A percentile compares a stretch with the other conserved stretches of the same genome.
Conservation (phyloP, 2,329 filamentous ascomycete genomes). For the Neopestalotiopsis clavispora region DNA sequence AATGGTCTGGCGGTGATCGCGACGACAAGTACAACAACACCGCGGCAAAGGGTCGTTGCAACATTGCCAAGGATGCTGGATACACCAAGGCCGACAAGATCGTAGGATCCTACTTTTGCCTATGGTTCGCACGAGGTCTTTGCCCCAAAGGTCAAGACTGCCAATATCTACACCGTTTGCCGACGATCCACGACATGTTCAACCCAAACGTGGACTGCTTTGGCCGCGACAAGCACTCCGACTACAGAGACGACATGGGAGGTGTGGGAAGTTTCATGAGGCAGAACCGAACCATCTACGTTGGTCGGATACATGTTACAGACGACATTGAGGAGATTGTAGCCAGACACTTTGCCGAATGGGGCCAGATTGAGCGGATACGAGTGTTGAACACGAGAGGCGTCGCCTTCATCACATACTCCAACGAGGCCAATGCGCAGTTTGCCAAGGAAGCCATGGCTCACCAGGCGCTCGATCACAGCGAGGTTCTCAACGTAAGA, state of each 20-base stretch:
- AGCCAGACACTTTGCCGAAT: constrained; percentile 93
- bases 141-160: constrained; percentile 91
- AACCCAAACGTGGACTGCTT: constrained; percentile 96
- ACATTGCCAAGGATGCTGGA: constrained; percentile 78
- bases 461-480: constrained; percentile 88
- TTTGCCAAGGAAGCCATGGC: constrained; percentile 97
- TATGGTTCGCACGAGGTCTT: constrained; percentile 84
- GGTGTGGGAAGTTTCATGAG: constrained; percentile 93
- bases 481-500: constrained; percentile 90
- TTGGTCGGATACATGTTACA: constrained; percentile 91
- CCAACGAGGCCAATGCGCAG: constrained; percentile 84
- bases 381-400: constrained; percentile 88
- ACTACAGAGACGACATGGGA: constrained; percentile 97
- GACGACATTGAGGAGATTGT: constrained; percentile 98
- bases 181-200: constrained; percentile 85
- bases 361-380: constrained; percentile 88
- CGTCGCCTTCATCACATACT: constrained; percentile 94
- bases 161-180: constrained; percentile 89
- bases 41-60: constrained; percentile 84
- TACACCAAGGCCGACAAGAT: constrained; percentile 81
- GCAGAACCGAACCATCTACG: constrained; percentile 91
- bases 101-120: constrained; percentile 85
- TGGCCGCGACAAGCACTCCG: constrained; percentile 87
- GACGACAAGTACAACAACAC: constrained; percentile 91
- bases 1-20: constrained; percentile 94